Evolutionary conservation across 176 grass and related monocot species (phyloP).

Genomic region (Pontederia crassipes): DNA sequence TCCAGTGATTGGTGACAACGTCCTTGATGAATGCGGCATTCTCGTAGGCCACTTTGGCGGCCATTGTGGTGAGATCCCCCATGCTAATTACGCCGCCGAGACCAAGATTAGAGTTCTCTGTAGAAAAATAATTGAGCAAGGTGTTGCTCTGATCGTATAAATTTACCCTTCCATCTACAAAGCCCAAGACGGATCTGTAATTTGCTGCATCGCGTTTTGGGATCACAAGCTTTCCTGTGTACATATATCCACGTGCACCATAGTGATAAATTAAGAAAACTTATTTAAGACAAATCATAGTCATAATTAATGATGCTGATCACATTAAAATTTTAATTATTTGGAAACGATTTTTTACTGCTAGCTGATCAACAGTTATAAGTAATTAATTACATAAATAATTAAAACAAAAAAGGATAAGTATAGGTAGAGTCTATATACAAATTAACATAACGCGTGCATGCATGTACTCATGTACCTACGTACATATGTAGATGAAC

Average conservation of each 20-base stretch:
- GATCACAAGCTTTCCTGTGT: slow-evolving; percentile 38
- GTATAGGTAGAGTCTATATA: neutral
- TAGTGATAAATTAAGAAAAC: neutral
- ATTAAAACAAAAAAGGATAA: neutral
- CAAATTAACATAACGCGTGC: no score
- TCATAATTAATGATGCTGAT: no score
- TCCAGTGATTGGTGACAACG: slow-evolving; percentile 54
- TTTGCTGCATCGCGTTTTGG: slow-evolving; percentile 31
- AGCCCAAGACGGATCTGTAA: slow-evolving; percentile 36
- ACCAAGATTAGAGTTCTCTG: neutral
- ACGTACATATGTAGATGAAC: no score
- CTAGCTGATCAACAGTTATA: no score
- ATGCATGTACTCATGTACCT: no score
- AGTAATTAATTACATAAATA: slow-evolving; percentile 4
- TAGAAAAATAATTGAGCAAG: slow-evolving; percentile 1
- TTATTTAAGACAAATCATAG: neutral
- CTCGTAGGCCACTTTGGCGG: slow-evolving; percentile 43
- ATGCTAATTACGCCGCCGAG: neutral
- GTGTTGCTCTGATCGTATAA: slow-evolving; percentile 19
- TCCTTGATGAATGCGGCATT: slow-evolving; percentile 45
- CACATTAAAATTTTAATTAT: no score
- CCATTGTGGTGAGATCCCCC: slow-evolving; percentile 35
- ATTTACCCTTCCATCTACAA: slow-evolving; percentile 44
- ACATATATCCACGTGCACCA: neutral
- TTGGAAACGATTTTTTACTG: no score